A percentile compares a stretch with the other conserved stretches of the same genome.
These are phyloP conservation scores for Roridomyces roridus DNA, from an alignment of 768 basidiomycete genomes.

Conservation along the genomic window DNA sequence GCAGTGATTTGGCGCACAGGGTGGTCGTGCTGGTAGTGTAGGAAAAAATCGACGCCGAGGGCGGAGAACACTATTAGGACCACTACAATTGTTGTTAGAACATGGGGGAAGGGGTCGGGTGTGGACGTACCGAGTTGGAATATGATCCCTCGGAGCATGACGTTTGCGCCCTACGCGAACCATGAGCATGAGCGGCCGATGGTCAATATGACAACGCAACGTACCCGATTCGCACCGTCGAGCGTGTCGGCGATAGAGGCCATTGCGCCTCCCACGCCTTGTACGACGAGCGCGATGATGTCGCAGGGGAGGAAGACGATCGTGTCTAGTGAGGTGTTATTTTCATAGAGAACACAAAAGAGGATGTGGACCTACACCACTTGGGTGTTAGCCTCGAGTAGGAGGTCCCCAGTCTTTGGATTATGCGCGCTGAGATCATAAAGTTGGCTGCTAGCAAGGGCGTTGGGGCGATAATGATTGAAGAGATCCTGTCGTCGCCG, in stretches of 20 bases:
- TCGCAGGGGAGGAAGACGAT: slow-evolving; percentile 41
- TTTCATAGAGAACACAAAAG: background rate
- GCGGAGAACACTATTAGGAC: slow-evolving; percentile 48
- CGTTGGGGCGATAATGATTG: slow-evolving; percentile 60
- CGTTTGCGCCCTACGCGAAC: background rate
- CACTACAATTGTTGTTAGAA: too few relatives aligned
- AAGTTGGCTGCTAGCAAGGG: slow-evolving; percentile 64
- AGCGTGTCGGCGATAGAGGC: background rate
- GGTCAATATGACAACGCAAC: background rate
- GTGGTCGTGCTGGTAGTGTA: slow-evolving; percentile 42
- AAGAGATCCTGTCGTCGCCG: slow-evolving; percentile 37
- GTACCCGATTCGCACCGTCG: slow-evolving; percentile 1
- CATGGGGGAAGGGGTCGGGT: too few relatives aligned
- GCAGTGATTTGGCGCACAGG: slow-evolving; percentile 36
- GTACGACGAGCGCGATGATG: slow-evolving; percentile 8
- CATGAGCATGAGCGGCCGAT: background rate
- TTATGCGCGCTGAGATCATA: slow-evolving; percentile 53
- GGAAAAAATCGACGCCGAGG: slow-evolving; percentile 50
- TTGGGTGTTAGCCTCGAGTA: slow-evolving; percentile 55
- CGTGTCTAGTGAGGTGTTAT: slow-evolving; percentile 35
- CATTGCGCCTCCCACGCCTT: slow-evolving; percentile 10
- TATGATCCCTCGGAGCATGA: slow-evolving; percentile 67
- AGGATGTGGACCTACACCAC: slow-evolving; percentile 37
- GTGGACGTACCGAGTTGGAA: slow-evolving; percentile 55
- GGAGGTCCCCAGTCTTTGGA: slow-evolving; percentile 46